Percentiles rank a stretch among this genome's conserved stretches.
Evolutionary conservation across 352 stramenopile genomes (phyloP).

Genomic region (Pythium sp.): DNA sequence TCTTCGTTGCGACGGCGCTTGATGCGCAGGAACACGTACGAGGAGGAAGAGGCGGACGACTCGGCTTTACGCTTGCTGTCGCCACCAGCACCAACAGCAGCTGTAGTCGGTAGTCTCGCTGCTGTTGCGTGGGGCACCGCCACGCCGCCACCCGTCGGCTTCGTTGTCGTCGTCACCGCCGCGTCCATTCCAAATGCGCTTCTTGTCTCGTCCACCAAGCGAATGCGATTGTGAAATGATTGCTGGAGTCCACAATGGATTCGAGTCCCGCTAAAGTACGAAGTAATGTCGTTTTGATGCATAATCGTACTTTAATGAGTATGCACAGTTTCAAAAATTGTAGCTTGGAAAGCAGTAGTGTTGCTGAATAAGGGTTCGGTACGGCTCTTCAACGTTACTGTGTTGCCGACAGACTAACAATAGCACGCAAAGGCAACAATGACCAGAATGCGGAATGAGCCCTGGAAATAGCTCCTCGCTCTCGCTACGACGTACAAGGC

Average conservation of each 20-base stretch:
- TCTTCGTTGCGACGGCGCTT: constrained; percentile 85
- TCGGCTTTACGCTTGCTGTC: constrained; percentile 20
- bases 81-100: not conserved
- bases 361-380: not conserved
- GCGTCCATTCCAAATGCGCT: constrained; percentile 18
- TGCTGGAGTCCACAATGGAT: not conserved
- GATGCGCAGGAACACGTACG: constrained; percentile 70
- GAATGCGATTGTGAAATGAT: not conserved
- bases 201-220: constrained; percentile 9
- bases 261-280: constrained; percentile 1
- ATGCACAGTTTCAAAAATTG: not conserved
- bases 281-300: not conserved
- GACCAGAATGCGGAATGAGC: not conserved
- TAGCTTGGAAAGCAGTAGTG: not conserved
- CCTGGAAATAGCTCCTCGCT: constrained; percentile 6
- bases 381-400: not conserved
- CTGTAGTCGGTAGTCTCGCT: not conserved
- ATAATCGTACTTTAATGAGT: constrained; percentile 2
- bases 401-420: not conserved
- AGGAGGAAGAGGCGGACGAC: constrained; percentile 26
- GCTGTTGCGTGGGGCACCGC: constrained; percentile 14
- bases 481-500: not conserved
- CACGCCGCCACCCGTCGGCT: not conserved
- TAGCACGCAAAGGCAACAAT: not conserved
- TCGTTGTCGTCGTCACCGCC: constrained; percentile 10